These are phyloP conservation scores for Penicillium diatomitis DNA, from an alignment of 495 filamentous ascomycete species.

Conservation along the genomic window DNA sequence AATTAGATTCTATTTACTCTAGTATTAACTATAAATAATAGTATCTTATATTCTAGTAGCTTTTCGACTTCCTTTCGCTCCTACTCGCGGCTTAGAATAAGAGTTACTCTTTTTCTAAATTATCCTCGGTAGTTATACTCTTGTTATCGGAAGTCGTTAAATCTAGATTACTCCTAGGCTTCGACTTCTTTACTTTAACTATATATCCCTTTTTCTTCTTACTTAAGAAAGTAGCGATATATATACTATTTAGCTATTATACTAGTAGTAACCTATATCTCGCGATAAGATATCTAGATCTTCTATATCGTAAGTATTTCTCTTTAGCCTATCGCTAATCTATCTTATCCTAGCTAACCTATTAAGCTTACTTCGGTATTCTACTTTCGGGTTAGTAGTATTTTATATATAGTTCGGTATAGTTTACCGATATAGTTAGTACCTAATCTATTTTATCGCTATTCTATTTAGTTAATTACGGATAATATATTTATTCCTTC, in stretches of 20 bases:
- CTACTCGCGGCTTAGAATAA: conserved; percentile 1
- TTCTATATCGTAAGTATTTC: not conserved
- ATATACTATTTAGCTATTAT: not conserved
- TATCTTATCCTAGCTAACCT: not conserved
- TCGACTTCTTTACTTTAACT: too few species aligned
- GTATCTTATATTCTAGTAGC: not conserved
- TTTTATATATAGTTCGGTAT: not conserved
- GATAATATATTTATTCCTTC: not conserved
- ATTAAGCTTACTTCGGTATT: not conserved
- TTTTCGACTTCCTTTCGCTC: conserved; percentile 1
- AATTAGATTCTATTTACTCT: too few species aligned
- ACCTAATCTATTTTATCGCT: not conserved
- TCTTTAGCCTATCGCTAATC: not conserved
- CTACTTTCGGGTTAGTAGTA: not conserved
- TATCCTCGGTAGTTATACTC: too few species aligned
- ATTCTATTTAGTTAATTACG: not conserved
- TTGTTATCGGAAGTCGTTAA: too few species aligned
- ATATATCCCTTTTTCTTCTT: too few species aligned
- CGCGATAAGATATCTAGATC: not conserved
- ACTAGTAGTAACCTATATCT: not conserved
- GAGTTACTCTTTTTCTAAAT: too few species aligned
- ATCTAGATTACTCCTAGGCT: too few species aligned
- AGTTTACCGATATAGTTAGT: not conserved
- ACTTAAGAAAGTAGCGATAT: too few species aligned
- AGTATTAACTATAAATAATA: too few species aligned